Evolutionary conservation across 805 yeast species (phyloP).

Genomic region (Cyberlindnera misumaiensis): DNA sequence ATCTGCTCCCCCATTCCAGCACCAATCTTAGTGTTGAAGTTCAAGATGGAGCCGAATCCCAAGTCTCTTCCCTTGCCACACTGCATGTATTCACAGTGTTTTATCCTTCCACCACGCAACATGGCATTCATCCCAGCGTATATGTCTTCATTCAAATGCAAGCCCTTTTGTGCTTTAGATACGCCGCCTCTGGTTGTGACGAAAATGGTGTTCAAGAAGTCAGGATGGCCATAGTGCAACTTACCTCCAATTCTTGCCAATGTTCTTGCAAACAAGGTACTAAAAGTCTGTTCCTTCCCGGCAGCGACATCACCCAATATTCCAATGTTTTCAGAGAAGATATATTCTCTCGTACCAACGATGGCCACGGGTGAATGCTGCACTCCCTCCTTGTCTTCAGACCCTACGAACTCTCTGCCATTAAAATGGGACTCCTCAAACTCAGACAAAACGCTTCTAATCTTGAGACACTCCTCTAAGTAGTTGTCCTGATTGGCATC

Average conservation of each 20-base stretch:
- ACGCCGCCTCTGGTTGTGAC: constrained; percentile 87
- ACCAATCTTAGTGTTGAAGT: constrained; percentile 79
- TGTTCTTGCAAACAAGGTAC: constrained; percentile 77
- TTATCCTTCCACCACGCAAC: constrained; percentile 75
- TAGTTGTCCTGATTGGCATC: constrained; percentile 85
- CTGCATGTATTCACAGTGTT: constrained; percentile 77
- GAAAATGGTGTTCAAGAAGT: constrained; percentile 65
- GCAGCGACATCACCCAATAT: constrained; percentile 83
- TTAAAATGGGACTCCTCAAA: constrained; percentile 47
- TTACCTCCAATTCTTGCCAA: constrained; percentile 79
- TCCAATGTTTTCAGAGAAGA: constrained; percentile 78
- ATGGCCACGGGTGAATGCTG: constrained; percentile 59
- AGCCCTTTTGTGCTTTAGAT: constrained; percentile 77
- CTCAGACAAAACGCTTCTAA: constrained; percentile 67
- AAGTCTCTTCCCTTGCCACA: constrained; percentile 86
- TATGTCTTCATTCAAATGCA: constrained; percentile 79
- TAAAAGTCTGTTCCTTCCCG: constrained; percentile 84
- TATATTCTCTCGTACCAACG: constrained; percentile 78
- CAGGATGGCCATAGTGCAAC: constrained; percentile 84
- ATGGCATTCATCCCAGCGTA: constrained; percentile 82
- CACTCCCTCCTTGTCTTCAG: neutral
- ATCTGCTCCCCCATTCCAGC: constrained; percentile 91
- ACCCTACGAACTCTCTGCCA: neutral
- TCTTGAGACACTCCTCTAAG: constrained; percentile 71
- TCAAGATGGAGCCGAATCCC: constrained; percentile 77